Percentiles rank a stretch among this genome's conserved stretches.
Evolutionary conservation across 2,329 filamentous ascomycete genomes (phyloP).

Genomic region (Cladophialophora bantiana): DNA sequence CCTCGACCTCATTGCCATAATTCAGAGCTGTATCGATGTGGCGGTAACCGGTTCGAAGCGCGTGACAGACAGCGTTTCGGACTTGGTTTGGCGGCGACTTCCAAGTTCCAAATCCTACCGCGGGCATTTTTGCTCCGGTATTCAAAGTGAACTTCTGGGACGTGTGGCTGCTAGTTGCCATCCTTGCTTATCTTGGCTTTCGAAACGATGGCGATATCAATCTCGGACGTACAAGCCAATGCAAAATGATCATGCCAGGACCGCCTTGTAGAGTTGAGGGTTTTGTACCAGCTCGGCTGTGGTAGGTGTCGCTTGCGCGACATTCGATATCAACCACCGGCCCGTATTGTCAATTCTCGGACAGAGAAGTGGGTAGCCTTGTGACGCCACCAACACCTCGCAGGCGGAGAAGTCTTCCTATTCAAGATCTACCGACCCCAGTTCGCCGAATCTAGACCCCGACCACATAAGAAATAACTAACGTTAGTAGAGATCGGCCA

Average conservation of each 20-base stretch:
- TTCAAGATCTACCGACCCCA: neutral
- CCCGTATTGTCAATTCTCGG: neutral
- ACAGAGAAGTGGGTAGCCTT: neutral
- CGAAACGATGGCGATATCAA: neutral
- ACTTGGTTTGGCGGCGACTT: conserved; percentile 37
- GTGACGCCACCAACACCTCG: neutral
- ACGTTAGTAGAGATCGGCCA: conserved; percentile 20
- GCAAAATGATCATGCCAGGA: conserved; percentile 9
- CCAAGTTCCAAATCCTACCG: conserved; percentile 44
- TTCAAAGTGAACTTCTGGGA: conserved; percentile 40
- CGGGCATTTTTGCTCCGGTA: conserved; percentile 43
- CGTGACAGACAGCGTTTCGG: conserved; percentile 54
- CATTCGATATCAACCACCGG: neutral
- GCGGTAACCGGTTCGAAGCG: conserved; percentile 59
- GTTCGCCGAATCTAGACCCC: conserved; percentile 6
- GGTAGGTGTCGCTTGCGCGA: neutral
- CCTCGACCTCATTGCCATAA: conserved; percentile 76
- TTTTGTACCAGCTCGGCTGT: conserved; percentile 13
- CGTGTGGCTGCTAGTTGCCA: conserved; percentile 26
- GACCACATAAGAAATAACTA: neutral
- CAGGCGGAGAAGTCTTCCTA: neutral
- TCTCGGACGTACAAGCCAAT: neutral
- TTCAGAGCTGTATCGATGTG: conserved; percentile 64
- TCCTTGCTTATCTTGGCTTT: conserved; percentile 12
- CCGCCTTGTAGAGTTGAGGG: conserved; percentile 6